Base-by-base conservation (phyloP, 257 asterid species). In the Gardenia jasminoides region DNA sequence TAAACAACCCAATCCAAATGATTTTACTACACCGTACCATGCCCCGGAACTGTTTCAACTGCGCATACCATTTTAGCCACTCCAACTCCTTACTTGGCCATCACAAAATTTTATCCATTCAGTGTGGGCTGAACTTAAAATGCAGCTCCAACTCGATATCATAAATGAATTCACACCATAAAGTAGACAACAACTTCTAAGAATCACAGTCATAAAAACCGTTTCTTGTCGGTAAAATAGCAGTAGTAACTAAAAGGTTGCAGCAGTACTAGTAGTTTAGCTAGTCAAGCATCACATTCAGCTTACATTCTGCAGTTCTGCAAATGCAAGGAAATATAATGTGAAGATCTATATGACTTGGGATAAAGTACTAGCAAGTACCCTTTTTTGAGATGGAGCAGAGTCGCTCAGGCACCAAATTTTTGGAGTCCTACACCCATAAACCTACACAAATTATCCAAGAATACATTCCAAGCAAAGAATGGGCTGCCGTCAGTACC, bases 361-460 rank as follows among this genome's bases (percentile, higher is more conserved):
- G 71, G 20, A 16, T 58, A 71, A 31, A 22, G n/a, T n/a, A 22
- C 26, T 30, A 24, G 10, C 31, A 56, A 43, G 56, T 16, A 24
- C 48, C 50, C 88, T 93, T 95, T 88, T 88, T 81, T 75, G 77
- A 77, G 90, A 81, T 15, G 78, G 46, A 80, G 80, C 84, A 33
- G 83, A 81, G 58, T 80, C 87, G 67, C 24, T 71, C 72, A 71
- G 41, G 77, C 88, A 80, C 58, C 79, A 39, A 56, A 75, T 46
- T 67, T 70, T 58, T 31, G 47, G 11, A 24, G 19, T 9, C 62
- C 67, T 39, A 24, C 80, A 39, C 41, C 66, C 59, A 39, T 22
- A 71, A 3, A 66, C 77, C 83, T 80, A 44, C 16, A 39, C n/a
- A 30, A 68, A 48, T 33, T n/a, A 31, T 10, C 59, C 50, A 70